phyloP scores from a whole-genome alignment of 257 asterid genomes.

The Ocimum tenuiflorum region DNA sequence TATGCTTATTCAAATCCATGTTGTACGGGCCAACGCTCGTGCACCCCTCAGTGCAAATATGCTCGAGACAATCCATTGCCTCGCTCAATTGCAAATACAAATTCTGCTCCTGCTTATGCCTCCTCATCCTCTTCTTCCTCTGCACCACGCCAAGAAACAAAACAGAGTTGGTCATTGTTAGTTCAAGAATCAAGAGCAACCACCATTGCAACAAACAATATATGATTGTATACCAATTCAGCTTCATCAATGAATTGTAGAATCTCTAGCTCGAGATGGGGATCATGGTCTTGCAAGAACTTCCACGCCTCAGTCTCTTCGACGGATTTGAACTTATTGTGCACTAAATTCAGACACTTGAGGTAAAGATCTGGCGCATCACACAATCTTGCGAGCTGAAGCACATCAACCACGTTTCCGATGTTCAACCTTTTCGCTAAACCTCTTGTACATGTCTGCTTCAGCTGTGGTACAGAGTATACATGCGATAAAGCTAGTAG shows the following conservation, averaged over 20 bases:
- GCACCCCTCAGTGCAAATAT: constrained; percentile 86
- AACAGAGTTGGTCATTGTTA: background rate
- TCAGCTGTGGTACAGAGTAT: constrained; percentile 69
- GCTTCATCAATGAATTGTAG: constrained; percentile 72
- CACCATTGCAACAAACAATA: background rate
- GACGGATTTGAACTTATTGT: constrained; percentile 44
- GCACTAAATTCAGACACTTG: constrained; percentile 54
- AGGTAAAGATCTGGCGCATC: constrained; percentile 83
- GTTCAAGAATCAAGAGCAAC: background rate
- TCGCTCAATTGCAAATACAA: constrained; percentile 69
- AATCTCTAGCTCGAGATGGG: constrained; percentile 79
- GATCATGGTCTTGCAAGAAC: constrained; percentile 67
- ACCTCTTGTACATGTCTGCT: constrained; percentile 62
- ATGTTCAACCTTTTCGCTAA: constrained; percentile 35
- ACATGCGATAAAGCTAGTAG: constrained; percentile 78
- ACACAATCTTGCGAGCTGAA: constrained; percentile 82
- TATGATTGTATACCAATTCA: constrained; percentile 49
- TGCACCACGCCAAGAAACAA: constrained; percentile 11
- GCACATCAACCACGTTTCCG: constrained; percentile 67
- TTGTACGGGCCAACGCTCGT: constrained; percentile 63
- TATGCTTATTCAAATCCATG: constrained; percentile 44
- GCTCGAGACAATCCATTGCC: constrained; percentile 87
- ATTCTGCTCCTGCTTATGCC: constrained; percentile 48
- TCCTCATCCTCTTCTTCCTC: constrained; percentile 62
- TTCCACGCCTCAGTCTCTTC: constrained; percentile 87